Evolutionary conservation across 345 rosid genomes (phyloP), one percentile per base, ranked within the genome.

Genomic region (Garcia nutans): DNA sequence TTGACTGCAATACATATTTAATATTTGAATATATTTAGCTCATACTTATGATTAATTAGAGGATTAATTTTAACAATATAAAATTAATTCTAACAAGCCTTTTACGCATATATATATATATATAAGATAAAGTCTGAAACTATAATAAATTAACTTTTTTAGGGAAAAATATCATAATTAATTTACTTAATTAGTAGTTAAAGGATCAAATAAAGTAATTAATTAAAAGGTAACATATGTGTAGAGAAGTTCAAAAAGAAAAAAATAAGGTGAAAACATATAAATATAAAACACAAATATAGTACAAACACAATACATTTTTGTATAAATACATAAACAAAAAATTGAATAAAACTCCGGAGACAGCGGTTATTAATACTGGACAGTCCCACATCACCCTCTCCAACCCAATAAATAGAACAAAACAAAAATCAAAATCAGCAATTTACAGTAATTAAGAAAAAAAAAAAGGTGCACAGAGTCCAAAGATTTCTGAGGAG

Each of bases 321-420:
- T 42, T 70, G 20, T 42, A 11, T 47, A 66, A 65, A 58, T 28
- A 65, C 20, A 2, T 20, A 6, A 3, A 42, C 4, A 31, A 33
- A 50, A 47, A 76, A 57, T 63, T 44, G 37, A 72, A 57, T 44
- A 56, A 26, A 45, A 15, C 58, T 24, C 74, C 84, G 90, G 84
- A 77, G 90, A 92, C 91, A 89, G 68, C 87, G 88, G 93, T 84
- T 84, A 88, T 89, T 89, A 91, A 86, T 88, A 85, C 87, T 70
- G 81, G 73, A 80, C 88, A 83, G 96, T 80, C 87, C 84, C 88
- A 78, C 85, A 65, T 61, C 88, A 83, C 87, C 83, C 56, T 77
- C 81, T 83, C 87, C 89, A 73, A 85, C 47, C 60, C 62, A 71
- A 37, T 68, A 57, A 70, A 61, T 58, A 70, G 31, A 79, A 76